Evolutionary conservation across 2,329 filamentous ascomycete genomes (phyloP).

Genomic region (Neurospora crassa): DNA sequence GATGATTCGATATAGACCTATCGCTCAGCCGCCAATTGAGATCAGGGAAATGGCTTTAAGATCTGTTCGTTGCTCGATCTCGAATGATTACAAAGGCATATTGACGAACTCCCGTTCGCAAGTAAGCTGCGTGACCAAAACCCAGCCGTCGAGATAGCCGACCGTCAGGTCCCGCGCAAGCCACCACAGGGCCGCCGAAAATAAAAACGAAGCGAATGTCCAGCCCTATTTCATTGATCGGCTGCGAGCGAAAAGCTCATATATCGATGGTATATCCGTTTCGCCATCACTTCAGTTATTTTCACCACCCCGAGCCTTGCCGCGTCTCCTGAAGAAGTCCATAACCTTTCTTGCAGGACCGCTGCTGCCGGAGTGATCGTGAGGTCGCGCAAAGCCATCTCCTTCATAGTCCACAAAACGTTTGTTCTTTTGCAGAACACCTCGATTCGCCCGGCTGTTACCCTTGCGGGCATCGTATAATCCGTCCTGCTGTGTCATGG

Average conservation of each 20-base stretch:
- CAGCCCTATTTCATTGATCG: background rate
- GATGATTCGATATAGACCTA: background rate
- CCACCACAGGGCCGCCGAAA: background rate
- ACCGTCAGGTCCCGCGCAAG: background rate
- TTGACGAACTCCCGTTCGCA: background rate
- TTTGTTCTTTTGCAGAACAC: slow-evolving; percentile 74
- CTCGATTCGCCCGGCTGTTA: slow-evolving; percentile 29
- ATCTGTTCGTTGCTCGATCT: background rate
- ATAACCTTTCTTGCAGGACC: slow-evolving; percentile 87
- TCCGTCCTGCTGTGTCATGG: slow-evolving; percentile 27
- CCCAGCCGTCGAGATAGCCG: background rate
- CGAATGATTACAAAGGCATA: background rate
- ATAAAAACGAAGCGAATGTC: background rate
- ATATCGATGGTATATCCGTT: background rate
- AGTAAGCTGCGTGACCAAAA: background rate
- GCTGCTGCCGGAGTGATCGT: slow-evolving; percentile 69
- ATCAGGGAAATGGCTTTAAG: background rate
- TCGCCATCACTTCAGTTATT: slow-evolving; percentile 33
- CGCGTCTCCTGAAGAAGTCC: slow-evolving; percentile 92
- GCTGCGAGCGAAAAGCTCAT: background rate
- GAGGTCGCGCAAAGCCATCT: slow-evolving; percentile 48
- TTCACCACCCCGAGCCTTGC: slow-evolving; percentile 59
- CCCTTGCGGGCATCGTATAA: slow-evolving; percentile 28
- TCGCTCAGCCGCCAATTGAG: background rate
- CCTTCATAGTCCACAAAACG: slow-evolving; percentile 84